Evolutionary conservation across 805 yeast species (phyloP).

Genomic region (Hanseniaspora singularis): DNA sequence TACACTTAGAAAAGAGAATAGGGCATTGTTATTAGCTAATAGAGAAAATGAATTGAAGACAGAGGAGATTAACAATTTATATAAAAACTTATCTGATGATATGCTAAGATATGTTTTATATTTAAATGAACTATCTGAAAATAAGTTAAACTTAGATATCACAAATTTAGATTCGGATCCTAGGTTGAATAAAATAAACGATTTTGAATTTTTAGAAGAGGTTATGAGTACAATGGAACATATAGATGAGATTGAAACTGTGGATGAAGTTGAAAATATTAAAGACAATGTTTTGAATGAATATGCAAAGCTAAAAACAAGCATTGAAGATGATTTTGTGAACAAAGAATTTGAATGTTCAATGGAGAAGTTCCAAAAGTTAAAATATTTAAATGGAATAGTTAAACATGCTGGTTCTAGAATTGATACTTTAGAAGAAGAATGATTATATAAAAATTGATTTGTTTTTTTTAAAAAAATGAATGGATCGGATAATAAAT

Average conservation of each 20-base stretch:
- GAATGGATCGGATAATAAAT: background rate
- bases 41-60: conserved; percentile 7
- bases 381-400: conserved; percentile 5
- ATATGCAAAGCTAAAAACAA: background rate
- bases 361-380: conserved; percentile 7
- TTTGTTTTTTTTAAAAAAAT: too few relatives aligned
- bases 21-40: conserved; percentile 47
- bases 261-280: conserved; percentile 5
- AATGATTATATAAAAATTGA: background rate
- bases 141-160: background rate
- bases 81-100: conserved; percentile 23
- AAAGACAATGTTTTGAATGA: background rate
- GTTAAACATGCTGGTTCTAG: conserved; percentile 4
- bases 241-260: background rate
- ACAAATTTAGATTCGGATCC: conserved; percentile 8
- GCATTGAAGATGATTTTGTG: conserved; percentile 6
- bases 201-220: conserved; percentile 18
- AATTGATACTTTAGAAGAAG: conserved; percentile 4
- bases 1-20: conserved; percentile 58
- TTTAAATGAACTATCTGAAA: background rate
- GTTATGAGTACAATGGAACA: conserved; percentile 15
- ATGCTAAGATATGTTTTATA: conserved; percentile 1
- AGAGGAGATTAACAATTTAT: conserved; percentile 11
- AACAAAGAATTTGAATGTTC: background rate
- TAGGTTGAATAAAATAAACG: conserved; percentile 5